Conservation (phyloP, 768 basidiomycete species). For the Infundibulicybe gibba region DNA sequence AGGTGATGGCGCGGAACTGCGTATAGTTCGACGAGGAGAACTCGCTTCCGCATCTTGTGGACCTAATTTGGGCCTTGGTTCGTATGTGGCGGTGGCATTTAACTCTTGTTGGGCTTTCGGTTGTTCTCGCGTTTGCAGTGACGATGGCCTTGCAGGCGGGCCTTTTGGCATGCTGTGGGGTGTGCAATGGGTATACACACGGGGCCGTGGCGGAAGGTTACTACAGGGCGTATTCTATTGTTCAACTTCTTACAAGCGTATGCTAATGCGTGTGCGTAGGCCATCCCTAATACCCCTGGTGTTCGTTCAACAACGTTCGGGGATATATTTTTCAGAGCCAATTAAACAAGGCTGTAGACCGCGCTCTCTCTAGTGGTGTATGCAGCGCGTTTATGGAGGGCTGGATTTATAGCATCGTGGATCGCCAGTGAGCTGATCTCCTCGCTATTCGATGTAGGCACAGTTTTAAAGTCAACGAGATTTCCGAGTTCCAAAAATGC, state of each 20-base stretch:
- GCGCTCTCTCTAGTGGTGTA: conserved; percentile 64
- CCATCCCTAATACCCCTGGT: conserved; percentile 78
- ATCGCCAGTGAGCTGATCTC: conserved; percentile 76
- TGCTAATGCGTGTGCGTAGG: conserved; percentile 30
- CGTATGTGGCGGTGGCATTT: conserved; percentile 79
- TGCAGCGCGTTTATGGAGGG: conserved; percentile 87
- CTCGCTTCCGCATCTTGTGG: conserved; percentile 59
- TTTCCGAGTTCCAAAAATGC: no score
- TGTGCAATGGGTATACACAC: conserved; percentile 78
- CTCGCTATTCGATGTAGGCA: no score
- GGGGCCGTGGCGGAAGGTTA: conserved; percentile 84
- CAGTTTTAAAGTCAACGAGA: no score
- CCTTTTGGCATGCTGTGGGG: conserved; percentile 69
- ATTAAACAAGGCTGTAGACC: conserved; percentile 61
- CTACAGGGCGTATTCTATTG: conserved; percentile 63
- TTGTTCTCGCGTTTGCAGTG: conserved; percentile 79
- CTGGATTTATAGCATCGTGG: conserved; percentile 78
- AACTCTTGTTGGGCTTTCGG: conserved; percentile 83
- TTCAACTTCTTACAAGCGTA: conserved; percentile 3
- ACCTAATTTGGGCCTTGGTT: conserved; percentile 85
- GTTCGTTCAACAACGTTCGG: conserved; percentile 89
- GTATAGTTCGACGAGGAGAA: conserved; percentile 80
- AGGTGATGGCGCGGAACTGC: conserved; percentile 78
- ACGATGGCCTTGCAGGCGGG: conserved; percentile 72
- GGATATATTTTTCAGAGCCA: conserved; percentile 54